Evolutionary conservation across 1,139 yeast genomes (phyloP).

Genomic region (Tardiomyces digboiensis): DNA sequence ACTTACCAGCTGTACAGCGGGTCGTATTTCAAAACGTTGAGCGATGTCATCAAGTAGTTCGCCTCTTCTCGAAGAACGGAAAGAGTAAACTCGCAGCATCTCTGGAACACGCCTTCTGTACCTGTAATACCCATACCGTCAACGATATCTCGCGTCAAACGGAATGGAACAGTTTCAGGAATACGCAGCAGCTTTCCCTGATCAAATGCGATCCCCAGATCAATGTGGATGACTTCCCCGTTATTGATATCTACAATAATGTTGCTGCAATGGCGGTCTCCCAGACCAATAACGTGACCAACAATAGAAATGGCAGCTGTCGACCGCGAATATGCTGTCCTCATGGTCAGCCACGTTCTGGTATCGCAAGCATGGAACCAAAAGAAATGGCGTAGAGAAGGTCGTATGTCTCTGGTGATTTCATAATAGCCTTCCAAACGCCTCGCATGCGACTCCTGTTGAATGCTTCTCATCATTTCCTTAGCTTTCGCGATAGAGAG

Average conservation of each 20-base stretch:
- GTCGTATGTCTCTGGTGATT: slow-evolving; percentile 46
- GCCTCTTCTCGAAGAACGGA: slow-evolving; percentile 55
- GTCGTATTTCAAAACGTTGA: slow-evolving; percentile 85
- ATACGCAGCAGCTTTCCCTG: slow-evolving; percentile 71
- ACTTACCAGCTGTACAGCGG: slow-evolving; percentile 88
- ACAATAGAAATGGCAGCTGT: slow-evolving; percentile 80
- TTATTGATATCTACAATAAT: slow-evolving; percentile 65
- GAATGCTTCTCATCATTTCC: slow-evolving; percentile 49
- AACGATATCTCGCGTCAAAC: slow-evolving; percentile 82
- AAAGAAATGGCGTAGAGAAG: slow-evolving; percentile 65
- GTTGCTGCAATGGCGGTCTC: slow-evolving; percentile 92
- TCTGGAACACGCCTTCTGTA: slow-evolving; percentile 62
- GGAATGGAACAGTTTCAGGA: slow-evolving; percentile 91
- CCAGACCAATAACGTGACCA: slow-evolving; percentile 83
- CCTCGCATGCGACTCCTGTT: slow-evolving; percentile 35
- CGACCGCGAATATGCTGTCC: slow-evolving; percentile 64
- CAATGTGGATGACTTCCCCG: slow-evolving; percentile 95
- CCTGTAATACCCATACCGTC: slow-evolving; percentile 92
- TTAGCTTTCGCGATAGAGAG: slow-evolving; percentile 40
- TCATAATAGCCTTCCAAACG: slow-evolving; percentile 42
- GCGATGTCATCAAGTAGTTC: slow-evolving; percentile 66
- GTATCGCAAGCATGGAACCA: slow-evolving; percentile 34
- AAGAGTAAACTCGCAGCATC: slow-evolving; percentile 67
- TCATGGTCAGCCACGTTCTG: slow-evolving; percentile 61
- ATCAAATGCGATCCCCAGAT: slow-evolving; percentile 93